Evolutionary conservation across 1,284 basidiomycete genomes (phyloP).

Genomic region (Coniferiporia weirii): DNA sequence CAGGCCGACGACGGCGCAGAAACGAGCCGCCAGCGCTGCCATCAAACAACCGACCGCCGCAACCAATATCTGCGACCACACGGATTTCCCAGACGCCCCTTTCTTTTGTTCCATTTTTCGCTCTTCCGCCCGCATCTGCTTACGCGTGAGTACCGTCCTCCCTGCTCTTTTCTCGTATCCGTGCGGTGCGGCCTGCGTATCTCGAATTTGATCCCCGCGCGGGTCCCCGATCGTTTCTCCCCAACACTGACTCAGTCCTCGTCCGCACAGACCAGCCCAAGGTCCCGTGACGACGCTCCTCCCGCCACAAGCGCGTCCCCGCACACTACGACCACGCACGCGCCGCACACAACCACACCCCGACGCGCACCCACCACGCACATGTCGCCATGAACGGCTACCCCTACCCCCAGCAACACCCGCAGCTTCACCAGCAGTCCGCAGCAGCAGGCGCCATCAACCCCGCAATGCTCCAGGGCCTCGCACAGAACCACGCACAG

Average conservation of each 20-base stretch:
- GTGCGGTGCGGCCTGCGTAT: background rate
- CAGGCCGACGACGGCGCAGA: background rate
- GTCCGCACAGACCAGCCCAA: background rate
- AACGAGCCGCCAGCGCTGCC: background rate
- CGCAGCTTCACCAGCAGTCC: conserved; percentile 18
- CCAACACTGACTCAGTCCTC: background rate
- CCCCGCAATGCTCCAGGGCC: conserved; percentile 17
- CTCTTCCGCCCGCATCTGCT: background rate
- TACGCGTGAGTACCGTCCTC: background rate
- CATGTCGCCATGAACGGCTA: conserved; percentile 10
- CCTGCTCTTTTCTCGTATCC: background rate
- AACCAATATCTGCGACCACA: background rate
- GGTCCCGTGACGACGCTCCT: background rate
- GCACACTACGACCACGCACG: background rate
- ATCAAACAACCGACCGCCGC: background rate
- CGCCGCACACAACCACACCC: background rate
- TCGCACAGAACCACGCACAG: background rate
- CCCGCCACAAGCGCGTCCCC: background rate
- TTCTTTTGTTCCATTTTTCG: background rate
- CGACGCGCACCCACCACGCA: background rate
- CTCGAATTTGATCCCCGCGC: background rate
- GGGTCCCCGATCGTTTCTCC: background rate
- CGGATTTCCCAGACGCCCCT: background rate
- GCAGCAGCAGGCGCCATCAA: conserved; percentile 9
- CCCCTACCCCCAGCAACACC: conserved; percentile 14